A percentile compares a stretch with the other conserved stretches of the same genome.
Conservation (phyloP, 768 basidiomycete species). For the Kwoniella europaea region DNA sequence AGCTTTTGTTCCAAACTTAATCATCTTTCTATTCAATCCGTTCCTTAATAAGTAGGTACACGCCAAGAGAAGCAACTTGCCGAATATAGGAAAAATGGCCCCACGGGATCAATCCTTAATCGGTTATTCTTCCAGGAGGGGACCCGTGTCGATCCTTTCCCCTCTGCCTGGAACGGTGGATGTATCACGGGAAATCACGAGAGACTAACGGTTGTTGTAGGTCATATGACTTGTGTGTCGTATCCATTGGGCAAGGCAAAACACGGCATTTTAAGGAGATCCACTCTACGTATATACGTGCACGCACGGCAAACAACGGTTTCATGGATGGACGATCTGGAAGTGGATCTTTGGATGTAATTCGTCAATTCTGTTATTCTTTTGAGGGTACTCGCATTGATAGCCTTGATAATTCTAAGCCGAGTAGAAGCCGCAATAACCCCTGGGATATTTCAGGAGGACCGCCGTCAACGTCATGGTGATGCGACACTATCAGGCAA, state of each 20-base stretch:
- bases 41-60: not conserved
- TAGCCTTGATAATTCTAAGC: no score
- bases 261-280: conserved; percentile 1
- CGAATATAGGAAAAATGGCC: not conserved
- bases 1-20: not conserved
- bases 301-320: not conserved
- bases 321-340: not conserved
- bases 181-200: not conserved
- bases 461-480: no score
- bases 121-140: not conserved
- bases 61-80: not conserved
- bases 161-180: not conserved
- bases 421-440: no score
- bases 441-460: no score
- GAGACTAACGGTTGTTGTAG: not conserved
- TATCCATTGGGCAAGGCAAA: conserved; percentile 2
- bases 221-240: not conserved
- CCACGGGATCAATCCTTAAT: not conserved
- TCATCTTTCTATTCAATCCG: not conserved
- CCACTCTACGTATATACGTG: not conserved
- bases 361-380: no score
- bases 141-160: no score
- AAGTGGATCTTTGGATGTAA: not conserved
- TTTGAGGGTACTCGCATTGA: no score
- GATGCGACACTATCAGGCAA: no score